Evolutionary conservation across 2,329 filamentous ascomycete species (phyloP), one percentile per base, ranked within the genome.

Genomic region (Tolypocladium cylindrosporum): DNA sequence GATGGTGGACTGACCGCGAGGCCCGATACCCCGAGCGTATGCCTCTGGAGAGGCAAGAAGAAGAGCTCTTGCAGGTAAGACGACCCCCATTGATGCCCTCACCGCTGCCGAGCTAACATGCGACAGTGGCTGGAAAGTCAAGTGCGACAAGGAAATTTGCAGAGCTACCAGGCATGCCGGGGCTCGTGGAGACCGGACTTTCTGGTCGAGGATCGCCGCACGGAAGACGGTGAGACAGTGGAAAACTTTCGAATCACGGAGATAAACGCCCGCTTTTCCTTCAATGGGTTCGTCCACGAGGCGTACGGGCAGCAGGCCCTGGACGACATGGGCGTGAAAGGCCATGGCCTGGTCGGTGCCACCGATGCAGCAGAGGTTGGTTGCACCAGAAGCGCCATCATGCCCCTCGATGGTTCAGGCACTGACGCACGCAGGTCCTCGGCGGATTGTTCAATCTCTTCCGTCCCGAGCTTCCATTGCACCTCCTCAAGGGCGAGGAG

Each of bases 181-280:
- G 72, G 71, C 3, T 73, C 71, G 1, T 75, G 72, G 69, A 65
- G 74, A 19, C 74, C 74, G 9, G 73, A 75, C 53, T 75, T 75
- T 54, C 59, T 76, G 1, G 65, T 76, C 1, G 71, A 72, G 34
- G 63, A 70, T 2, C 53, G 65, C 19, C 39, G 56, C 1, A 57
- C 40, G 2, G 43, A 52, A 1, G 42, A 58, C 1, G 59, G 55
- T 19, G 19, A 57, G 14, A 7, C 21, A 5, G 19, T 43, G 19
- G 67, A 72, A 40, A 64, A 62, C 16, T 71, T 66, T 34, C 58
- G 66, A 8, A 69, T 76, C 7, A 73, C 72, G 2, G 74, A 76
- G 27, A 75, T 76, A 41, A 76, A 76, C 54, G 73, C 71, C 1
- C 68, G 74, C 0, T 76, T 75, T 55, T 64, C 66, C 13, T 75